A percentile compares a stretch with the other conserved stretches of the same genome.
phyloP scores from a whole-genome alignment of 177 flowering plant genomes.

The Vitis hybrid region DNA sequence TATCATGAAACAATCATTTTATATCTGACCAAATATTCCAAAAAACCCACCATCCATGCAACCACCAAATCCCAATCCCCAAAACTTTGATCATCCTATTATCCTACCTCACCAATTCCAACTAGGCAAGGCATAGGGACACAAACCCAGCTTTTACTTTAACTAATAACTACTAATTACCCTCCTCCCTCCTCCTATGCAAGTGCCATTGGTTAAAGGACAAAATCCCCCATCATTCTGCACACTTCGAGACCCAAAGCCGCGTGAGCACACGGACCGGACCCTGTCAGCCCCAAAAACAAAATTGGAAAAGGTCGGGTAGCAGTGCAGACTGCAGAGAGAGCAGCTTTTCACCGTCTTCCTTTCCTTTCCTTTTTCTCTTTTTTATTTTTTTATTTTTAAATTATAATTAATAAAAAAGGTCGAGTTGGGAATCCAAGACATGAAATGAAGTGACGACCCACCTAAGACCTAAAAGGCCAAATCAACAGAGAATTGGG shows the following conservation, averaged over 20 bases:
- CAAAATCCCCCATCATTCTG: background rate
- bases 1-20: no score
- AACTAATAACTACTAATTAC: background rate
- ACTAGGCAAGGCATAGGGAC: no score
- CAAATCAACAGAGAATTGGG: background rate
- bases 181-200: conserved; percentile 4
- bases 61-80: no score
- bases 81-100: no score
- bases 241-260: conserved; percentile 1
- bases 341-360: background rate
- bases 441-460: conserved; percentile 25
- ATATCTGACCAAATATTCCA: no score
- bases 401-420: conserved; percentile 14
- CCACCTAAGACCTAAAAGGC: conserved; percentile 22
- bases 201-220: background rate
- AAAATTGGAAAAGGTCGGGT: no score
- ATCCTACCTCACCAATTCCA: no score
- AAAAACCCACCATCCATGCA: no score
- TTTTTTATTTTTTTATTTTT: background rate
- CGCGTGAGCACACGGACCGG: conserved; percentile 8
- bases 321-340: no score
- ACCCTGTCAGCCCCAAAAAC: no score
- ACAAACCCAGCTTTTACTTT: no score
- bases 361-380: background rate
- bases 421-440: conserved; percentile 36